Evolutionary conservation across 352 stramenopile species (phyloP).

Genomic region (Phytophthora tubulina): DNA sequence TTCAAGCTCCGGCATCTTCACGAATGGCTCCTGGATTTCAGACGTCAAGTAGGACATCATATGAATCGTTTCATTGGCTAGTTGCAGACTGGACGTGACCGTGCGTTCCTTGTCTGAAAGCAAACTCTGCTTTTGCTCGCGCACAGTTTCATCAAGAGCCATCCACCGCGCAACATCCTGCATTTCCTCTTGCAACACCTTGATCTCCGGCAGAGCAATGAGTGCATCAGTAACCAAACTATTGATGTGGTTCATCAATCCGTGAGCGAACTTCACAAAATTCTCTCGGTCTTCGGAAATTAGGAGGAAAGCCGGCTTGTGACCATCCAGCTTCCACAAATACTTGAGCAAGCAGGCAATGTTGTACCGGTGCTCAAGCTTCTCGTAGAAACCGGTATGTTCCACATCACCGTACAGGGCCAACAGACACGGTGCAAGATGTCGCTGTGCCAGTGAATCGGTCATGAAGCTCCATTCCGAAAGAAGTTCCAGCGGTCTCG

Average conservation of each 20-base stretch:
- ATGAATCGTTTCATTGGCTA: slow-evolving; percentile 98
- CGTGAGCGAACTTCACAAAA: slow-evolving; percentile 99
- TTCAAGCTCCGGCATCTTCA: slow-evolving; percentile 93
- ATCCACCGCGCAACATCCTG: slow-evolving; percentile 80
- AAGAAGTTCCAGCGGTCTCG: slow-evolving; percentile 61
- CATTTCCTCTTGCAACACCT: slow-evolving; percentile 93
- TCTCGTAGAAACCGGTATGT: slow-evolving; percentile 98
- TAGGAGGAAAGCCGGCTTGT: slow-evolving; percentile 94
- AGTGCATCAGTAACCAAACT: slow-evolving; percentile 96
- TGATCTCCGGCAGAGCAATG: slow-evolving; percentile 96
- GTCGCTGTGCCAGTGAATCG: slow-evolving; percentile 74
- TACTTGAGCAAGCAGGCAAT: slow-evolving; percentile 98
- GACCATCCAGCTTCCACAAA: slow-evolving; percentile 95
- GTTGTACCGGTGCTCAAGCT: slow-evolving; percentile 96
- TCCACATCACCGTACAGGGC: slow-evolving; percentile 99
- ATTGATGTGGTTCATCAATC: slow-evolving; percentile 99
- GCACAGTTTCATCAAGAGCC: slow-evolving; percentile 90
- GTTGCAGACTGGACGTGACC: slow-evolving; percentile 93
- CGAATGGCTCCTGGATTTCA: slow-evolving; percentile 94
- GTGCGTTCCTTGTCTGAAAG: slow-evolving; percentile 91
- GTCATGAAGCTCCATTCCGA: slow-evolving; percentile 67
- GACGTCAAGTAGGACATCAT: slow-evolving; percentile 98
- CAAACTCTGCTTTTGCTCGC: slow-evolving; percentile 89
- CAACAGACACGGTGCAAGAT: slow-evolving; percentile 96
- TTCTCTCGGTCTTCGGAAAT: slow-evolving; percentile 93